Percentiles rank a stretch among this genome's conserved stretches.
These are phyloP conservation scores for Ascocoryne sarcoides DNA, from an alignment of 2,329 filamentous ascomycete genomes.

Conservation along the genomic window DNA sequence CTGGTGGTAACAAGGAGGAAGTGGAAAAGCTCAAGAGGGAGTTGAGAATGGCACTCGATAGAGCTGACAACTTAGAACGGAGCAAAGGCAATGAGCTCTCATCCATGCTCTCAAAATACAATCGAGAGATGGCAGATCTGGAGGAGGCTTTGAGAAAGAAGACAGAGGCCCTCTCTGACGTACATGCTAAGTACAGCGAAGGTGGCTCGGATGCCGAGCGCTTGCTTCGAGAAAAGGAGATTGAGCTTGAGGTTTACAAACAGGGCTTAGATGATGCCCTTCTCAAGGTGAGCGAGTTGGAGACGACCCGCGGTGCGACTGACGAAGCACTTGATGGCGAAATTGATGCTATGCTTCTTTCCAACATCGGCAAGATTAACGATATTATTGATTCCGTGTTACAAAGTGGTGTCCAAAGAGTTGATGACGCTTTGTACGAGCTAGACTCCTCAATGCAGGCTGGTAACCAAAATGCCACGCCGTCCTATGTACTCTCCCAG, in stretches of 20 bases:
- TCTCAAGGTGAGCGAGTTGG: conserved; percentile 84
- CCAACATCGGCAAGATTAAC: conserved; percentile 87
- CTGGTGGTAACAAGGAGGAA: conserved; percentile 83
- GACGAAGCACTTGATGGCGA: conserved; percentile 81
- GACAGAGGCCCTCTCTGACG: conserved; percentile 76
- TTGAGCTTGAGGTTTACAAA: conserved; percentile 96
- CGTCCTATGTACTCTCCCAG: conserved; percentile 88
- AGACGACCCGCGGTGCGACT: conserved; percentile 62
- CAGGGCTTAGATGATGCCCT: conserved; percentile 95
- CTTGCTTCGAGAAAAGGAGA: conserved; percentile 85
- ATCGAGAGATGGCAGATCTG: conserved; percentile 92
- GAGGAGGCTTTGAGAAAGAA: conserved; percentile 88
- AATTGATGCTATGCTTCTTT: conserved; percentile 79
- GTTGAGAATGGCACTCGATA: conserved; percentile 82
- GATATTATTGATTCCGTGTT: conserved; percentile 96
- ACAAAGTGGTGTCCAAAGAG: conserved; percentile 83
- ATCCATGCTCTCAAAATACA: conserved; percentile 89
- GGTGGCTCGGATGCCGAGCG: conserved; percentile 80
- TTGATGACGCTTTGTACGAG: conserved; percentile 95
- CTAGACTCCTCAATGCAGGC: conserved; percentile 97
- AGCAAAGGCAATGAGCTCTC: conserved; percentile 94
- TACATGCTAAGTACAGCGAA: conserved; percentile 68
- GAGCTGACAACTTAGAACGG: conserved; percentile 84
- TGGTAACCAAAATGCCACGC: conserved; percentile 95
- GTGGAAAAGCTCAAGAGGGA: conserved; percentile 91